Evolutionary conservation across 73 alveolate genomes (phyloP).

Genomic region (Effrenium voratum): DNA sequence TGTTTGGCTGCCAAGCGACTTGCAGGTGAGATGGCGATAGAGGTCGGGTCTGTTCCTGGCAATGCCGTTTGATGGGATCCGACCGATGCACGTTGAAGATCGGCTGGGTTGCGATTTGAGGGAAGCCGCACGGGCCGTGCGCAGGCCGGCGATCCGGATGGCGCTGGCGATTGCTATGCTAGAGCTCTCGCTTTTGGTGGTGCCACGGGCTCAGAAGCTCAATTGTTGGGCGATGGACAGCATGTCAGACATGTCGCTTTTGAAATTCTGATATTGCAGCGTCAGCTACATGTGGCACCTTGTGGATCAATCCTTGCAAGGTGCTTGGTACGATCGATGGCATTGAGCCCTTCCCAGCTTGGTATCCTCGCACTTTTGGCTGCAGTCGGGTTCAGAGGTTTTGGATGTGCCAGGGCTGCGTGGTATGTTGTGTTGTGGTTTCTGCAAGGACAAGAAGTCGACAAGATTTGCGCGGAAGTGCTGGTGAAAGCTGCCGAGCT

Average conservation of each 20-base stretch:
- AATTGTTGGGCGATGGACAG: not conserved
- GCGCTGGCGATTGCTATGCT: conserved; percentile 84
- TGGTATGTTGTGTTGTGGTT: not conserved
- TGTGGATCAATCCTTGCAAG: too few species aligned
- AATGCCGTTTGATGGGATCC: too few species aligned
- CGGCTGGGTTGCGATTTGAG: too few species aligned
- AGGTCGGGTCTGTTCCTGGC: not conserved
- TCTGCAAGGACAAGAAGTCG: conserved; percentile 42
- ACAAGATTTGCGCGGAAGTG: conserved; percentile 55
- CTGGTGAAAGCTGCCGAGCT: conserved; percentile 23
- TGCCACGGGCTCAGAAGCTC: not conserved
- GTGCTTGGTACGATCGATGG: conserved; percentile 39
- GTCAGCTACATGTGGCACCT: too few species aligned
- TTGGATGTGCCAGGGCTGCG: not conserved
- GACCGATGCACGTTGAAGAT: too few species aligned
- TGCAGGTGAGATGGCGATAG: conserved; percentile 19
- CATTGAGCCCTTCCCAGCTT: conserved; percentile 20
- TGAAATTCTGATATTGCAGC: too few species aligned
- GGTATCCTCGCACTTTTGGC: conserved; percentile 18
- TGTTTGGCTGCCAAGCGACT: not conserved
- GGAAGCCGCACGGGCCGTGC: not conserved
- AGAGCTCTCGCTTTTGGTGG: conserved; percentile 68
- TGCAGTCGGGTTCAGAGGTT: not conserved
- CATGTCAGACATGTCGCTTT: too few species aligned
- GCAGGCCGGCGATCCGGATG: conserved; percentile 11